These are phyloP conservation scores for Fagopyrum tataricum DNA, from an alignment of 148 eudicot species.

Conservation along the genomic window DNA sequence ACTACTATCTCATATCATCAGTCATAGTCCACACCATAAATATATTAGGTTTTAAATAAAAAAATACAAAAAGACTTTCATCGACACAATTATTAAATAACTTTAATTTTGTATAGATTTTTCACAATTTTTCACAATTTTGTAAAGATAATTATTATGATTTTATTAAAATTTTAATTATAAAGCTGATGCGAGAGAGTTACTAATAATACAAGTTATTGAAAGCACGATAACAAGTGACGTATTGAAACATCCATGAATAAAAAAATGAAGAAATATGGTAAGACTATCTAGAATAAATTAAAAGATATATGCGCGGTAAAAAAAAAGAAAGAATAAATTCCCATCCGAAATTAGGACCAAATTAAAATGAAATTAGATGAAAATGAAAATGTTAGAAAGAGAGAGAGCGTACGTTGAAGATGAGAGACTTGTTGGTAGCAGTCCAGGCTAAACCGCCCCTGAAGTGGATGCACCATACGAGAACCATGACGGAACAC, in stretches of 20 bases:
- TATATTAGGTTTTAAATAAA: background rate
- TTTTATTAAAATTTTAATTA: no score
- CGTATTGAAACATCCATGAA: background rate
- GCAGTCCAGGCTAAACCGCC: constrained; percentile 87
- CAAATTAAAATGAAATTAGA: background rate
- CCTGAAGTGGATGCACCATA: constrained; percentile 60
- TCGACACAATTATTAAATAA: no score
- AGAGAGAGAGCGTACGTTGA: constrained; percentile 40
- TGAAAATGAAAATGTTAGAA: background rate
- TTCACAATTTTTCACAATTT: no score
- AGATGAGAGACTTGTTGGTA: constrained; percentile 67
- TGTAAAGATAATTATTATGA: no score
- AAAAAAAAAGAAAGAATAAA: background rate
- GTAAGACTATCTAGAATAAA: background rate
- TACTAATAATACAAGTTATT: no score
- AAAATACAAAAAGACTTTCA: background rate
- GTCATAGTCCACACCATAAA: background rate
- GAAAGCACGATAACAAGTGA: background rate
- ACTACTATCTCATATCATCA: no score
- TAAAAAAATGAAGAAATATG: background rate
- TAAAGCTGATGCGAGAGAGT: no score
- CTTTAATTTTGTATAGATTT: no score
- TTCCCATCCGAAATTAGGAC: background rate
- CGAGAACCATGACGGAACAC: constrained; percentile 57
- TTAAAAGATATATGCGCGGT: background rate